Evolutionary conservation across 805 yeast species (phyloP), one percentile per base, ranked within the genome.

Genomic region (Saccharomycopsis amapae): DNA sequence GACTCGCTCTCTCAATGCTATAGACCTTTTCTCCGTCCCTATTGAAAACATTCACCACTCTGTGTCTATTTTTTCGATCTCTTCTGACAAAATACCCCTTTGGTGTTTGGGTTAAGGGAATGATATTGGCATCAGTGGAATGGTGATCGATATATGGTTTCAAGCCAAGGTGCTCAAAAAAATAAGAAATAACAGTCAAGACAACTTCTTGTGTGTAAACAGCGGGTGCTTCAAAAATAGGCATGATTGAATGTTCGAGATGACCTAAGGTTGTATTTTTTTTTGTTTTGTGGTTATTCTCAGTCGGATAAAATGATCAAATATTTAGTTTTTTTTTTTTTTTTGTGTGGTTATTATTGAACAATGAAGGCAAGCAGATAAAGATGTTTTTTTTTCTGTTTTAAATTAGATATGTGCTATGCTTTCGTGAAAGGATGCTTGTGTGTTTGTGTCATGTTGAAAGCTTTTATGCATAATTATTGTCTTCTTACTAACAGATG

Each of bases 1-100:
- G 59, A 17, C 76, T 64, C 50, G 63, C 64, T 40, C 81, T 64
- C 59, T 76, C 80, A 55, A 77, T 63, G n/a, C 75, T 64, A 57
- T 70, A 77, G 13, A 66, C 56, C 49, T 70, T 69, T 23, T 57
- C 59, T 20, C 75, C 72, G 18, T 58, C 54, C 36, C 60, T 59
- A 50, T 68, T 71, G 56, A 72, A 78, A 1, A 78, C 78, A 52
- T 73, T 74, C 38, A 76, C 68, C 15, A 62, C 57, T 18, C 70
- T 65, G 45, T 65, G 66, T 44, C 67, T 65, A 52, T 69, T 72
- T 15, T 61, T 64, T 49, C 75, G 66, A 45, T 75, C 78, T 32
- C 74, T 66, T 48, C 82, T 71, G 24, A 78, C 62, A 56, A 65
- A 71, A 50, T 63, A 65, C 1, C 70, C 67, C n/a, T 57, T 60